Evolutionary conservation across 1,139 yeast species (phyloP).

Genomic region (Diutina rugosa): DNA sequence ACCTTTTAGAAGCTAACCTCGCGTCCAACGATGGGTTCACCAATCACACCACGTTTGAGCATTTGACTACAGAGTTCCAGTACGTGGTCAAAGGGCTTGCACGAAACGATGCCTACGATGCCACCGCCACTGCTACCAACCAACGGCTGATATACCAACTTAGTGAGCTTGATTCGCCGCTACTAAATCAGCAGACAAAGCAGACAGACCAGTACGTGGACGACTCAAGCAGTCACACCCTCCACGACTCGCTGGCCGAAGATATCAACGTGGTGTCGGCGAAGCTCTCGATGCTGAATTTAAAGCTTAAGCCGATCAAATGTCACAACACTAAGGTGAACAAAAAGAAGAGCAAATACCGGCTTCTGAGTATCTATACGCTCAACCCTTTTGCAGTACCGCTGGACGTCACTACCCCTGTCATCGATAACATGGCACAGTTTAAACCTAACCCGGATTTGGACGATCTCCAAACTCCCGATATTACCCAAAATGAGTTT

Average conservation of each 20-base stretch:
- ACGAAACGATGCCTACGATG: not conserved
- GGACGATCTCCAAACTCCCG: not conserved
- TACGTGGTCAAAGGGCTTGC: conserved; percentile 7
- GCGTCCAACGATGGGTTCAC: conserved; percentile 19
- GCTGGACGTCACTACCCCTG: not conserved
- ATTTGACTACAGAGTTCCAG: conserved; percentile 30
- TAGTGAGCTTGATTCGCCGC: conserved; percentile 37
- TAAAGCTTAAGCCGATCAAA: conserved; percentile 27
- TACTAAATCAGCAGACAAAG: conserved; percentile 15
- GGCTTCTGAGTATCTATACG: conserved; percentile 26
- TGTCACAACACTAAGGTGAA: conserved; percentile 20
- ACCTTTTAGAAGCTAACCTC: conserved; percentile 22
- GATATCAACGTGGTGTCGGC: conserved; percentile 4
- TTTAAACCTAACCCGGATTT: not conserved
- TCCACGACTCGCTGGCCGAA: conserved; percentile 8
- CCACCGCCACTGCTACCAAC: not conserved
- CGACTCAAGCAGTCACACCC: conserved; percentile 20
- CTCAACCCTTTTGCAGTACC: conserved; percentile 18
- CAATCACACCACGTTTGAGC: conserved; percentile 37
- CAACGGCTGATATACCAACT: conserved; percentile 6
- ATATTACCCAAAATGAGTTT: not conserved
- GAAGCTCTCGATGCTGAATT: conserved; percentile 22
- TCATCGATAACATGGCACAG: not conserved
- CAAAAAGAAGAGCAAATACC: conserved; percentile 29
- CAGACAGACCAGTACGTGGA: conserved; percentile 19